Percentiles rank a stretch among this genome's conserved stretches.
Conservation (phyloP, 306 rosid genomes). For the Oxytropis ochrocephala region DNA sequence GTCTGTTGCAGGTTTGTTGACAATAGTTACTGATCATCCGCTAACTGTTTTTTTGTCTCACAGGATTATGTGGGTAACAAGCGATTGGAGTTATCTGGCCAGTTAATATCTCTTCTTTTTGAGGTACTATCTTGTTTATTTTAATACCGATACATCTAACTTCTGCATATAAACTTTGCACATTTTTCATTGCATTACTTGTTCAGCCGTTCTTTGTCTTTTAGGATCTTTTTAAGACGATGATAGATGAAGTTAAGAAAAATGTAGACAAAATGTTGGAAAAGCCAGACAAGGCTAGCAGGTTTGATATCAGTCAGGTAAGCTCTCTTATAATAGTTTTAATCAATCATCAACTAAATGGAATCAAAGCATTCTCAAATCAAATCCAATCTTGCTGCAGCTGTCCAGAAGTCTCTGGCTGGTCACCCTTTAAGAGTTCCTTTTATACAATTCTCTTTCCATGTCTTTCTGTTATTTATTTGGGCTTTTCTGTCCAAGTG, state of each 20-base stretch:
- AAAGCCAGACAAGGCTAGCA: conserved; percentile 52
- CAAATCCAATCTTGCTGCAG: not conserved
- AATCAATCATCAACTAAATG: not conserved
- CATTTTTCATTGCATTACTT: not conserved
- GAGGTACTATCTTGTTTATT: conserved; percentile 53
- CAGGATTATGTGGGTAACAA: conserved; percentile 98
- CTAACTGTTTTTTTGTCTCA: conserved; percentile 7
- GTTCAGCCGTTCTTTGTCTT: conserved; percentile 12
- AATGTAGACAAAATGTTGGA: conserved; percentile 33
- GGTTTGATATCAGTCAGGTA: conserved; percentile 57
- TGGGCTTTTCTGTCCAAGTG: not conserved
- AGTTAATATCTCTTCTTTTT: conserved; percentile 74
- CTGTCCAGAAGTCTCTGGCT: not conserved
- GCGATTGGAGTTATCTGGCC: conserved; percentile 92
- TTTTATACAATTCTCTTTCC: not conserved
- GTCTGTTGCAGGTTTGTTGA: not conserved
- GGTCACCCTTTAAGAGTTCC: conserved; percentile 7
- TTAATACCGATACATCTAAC: not conserved
- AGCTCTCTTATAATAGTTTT: conserved; percentile 20
- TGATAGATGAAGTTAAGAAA: conserved; percentile 42
- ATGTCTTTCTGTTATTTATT: not conserved
- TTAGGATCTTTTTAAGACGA: conserved; percentile 87
- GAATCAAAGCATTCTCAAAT: not conserved
- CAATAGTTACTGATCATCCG: conserved; percentile 3
- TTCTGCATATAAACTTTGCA: conserved; percentile 8